Evolutionary conservation across 1,284 basidiomycete species (phyloP).

Genomic region (Coniferiporia sulphurascens): DNA sequence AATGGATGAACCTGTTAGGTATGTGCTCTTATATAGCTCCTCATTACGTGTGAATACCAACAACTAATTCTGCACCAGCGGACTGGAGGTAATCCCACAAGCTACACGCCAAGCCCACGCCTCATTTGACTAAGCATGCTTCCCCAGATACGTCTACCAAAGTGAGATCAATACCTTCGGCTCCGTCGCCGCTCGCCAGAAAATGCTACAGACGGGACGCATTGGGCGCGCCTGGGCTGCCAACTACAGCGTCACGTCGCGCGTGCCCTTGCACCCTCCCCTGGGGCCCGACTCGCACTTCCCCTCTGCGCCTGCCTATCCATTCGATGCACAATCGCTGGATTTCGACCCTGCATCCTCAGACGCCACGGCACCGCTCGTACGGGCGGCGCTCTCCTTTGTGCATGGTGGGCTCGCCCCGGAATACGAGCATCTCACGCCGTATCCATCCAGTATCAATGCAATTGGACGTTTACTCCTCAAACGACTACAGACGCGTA

Average conservation of each 20-base stretch:
- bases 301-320: conserved; percentile 74
- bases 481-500: conserved; percentile 52
- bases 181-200: conserved; percentile 61
- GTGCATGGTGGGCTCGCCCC: conserved; percentile 85
- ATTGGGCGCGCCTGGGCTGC: conserved; percentile 80
- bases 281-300: conserved; percentile 53
- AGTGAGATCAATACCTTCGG: conserved; percentile 81
- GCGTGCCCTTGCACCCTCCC: conserved; percentile 71
- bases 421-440: conserved; percentile 61
- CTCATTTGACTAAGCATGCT: background rate
- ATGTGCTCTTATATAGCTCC: conserved; percentile 20
- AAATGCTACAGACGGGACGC: conserved; percentile 67
- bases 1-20: conserved; percentile 88
- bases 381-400: conserved; percentile 77
- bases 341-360: conserved; percentile 23
- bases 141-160: conserved; percentile 73
- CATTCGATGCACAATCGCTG: conserved; percentile 49
- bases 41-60: background rate
- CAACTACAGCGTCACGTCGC: conserved; percentile 82
- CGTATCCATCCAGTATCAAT: conserved; percentile 82
- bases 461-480: conserved; percentile 62
- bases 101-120: background rate
- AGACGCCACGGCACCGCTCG: conserved; percentile 46
- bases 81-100: conserved; percentile 69
- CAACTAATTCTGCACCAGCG: conserved; percentile 35